Base-by-base conservation (phyloP, 1,284 basidiomycete genomes). In the Apiotrichum akiyoshidainum region DNA sequence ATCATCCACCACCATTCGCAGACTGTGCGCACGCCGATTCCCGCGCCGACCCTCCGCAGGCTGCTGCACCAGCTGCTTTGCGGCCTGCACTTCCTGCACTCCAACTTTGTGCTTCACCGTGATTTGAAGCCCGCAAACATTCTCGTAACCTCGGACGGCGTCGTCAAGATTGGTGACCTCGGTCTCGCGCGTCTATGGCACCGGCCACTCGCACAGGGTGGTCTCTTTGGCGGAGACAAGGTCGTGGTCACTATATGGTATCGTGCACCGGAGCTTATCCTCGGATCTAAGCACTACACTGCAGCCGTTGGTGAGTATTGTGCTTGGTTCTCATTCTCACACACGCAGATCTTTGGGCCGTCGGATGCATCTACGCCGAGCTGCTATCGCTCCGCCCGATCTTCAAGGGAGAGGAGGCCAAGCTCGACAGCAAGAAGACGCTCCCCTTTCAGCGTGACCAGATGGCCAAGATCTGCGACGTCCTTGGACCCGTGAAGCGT, bases 221-320 rank as follows among this genome's bases (percentile, higher is more conserved):
- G 75, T 41, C 58, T 77, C 19, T 86, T 90, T 74, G 84, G 86
- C 1, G 92, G 92, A 21, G 95, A 99, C 80, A 98, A 98, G 75
- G 94, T 99, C 13, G 96, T 99, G 39, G 96, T 99, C 2, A 99
- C 96, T 0, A 98, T 99, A 68, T 99, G 95, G 95, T 99, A 99
- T 71, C 88, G 95, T 48, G 92, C 93, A 2, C 95, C 95, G 0
- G 95, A 99, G 75, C 84, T 98, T 3, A 83, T 98, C 11, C 83
- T 98, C 73, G 95, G 95, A 14, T 91, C 94, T 2, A 90, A 93
- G 61, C 95, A 99, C 76, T 99, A 99, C 76, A 94, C 94, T 55
- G 92, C 92, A 61, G 90, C 93, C 1, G 87, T 99, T 46, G 82
- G 82, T 76, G 67, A 74, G 75, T 79, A 7, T 35, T 14, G 16